Evolutionary conservation across 2,329 filamentous ascomycete genomes (phyloP).

Genomic region (Cercospora sp.): DNA sequence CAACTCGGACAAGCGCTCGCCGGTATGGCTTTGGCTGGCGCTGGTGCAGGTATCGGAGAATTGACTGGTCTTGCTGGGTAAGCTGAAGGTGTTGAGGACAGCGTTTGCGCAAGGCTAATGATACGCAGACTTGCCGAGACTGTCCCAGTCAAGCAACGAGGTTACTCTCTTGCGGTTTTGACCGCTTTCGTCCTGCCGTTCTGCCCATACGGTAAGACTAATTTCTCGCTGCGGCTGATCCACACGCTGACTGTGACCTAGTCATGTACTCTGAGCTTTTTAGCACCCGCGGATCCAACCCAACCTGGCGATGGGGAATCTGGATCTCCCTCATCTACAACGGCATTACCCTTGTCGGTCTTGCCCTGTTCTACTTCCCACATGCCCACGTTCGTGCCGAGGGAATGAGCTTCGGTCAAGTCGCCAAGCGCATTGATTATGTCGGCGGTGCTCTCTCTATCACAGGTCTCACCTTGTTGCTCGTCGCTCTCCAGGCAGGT

Average conservation of each 20-base stretch:
- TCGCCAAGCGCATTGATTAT: constrained; percentile 52
- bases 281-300: constrained; percentile 37
- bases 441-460: constrained; percentile 54
- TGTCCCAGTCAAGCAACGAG: constrained; percentile 31
- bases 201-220: constrained; percentile 48
- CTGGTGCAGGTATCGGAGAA: constrained; percentile 67
- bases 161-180: constrained; percentile 30
- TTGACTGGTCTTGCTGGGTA: constrained; percentile 64
- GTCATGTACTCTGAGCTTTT: constrained; percentile 63
- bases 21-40: constrained; percentile 61
- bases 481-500: constrained; percentile 44
- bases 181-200: constrained; percentile 54
- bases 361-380: constrained; percentile 54
- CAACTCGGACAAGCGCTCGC: constrained; percentile 50
- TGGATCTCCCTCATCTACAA: constrained; percentile 38
- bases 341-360: constrained; percentile 26
- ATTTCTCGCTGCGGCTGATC: not conserved
- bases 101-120: not conserved
- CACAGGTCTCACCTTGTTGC: constrained; percentile 49
- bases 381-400: constrained; percentile 48
- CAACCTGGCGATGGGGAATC: constrained; percentile 54
- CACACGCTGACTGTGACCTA: not conserved
- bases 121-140: constrained; percentile 25
- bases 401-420: constrained; percentile 43
- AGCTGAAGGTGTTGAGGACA: not conserved